phyloP scores from a whole-genome alignment of 768 basidiomycete species.

The Pleurotus sapidus region DNA sequence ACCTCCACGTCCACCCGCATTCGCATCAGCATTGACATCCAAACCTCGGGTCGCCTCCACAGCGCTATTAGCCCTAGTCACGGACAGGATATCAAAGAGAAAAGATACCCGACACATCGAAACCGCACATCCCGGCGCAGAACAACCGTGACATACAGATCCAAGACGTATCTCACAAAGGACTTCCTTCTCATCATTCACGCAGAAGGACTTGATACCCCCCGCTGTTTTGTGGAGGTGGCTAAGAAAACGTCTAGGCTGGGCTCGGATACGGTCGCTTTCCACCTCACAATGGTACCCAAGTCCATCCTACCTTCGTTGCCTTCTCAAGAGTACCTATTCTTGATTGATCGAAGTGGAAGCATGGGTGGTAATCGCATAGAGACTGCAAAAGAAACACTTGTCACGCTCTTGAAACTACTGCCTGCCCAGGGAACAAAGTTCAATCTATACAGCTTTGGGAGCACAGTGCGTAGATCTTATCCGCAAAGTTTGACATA shows the following conservation, averaged over 20 bases:
- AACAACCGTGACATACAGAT: constrained; percentile 35
- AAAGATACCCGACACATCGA: constrained; percentile 29
- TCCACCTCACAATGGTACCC: constrained; percentile 57
- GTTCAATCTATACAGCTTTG: constrained; percentile 65
- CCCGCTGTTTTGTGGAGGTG: constrained; percentile 55
- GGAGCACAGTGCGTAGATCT: constrained; percentile 20
- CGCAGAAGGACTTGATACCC: constrained; percentile 46
- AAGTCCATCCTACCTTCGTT: constrained; percentile 42
- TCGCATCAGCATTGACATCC: constrained; percentile 40
- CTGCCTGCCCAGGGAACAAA: constrained; percentile 37
- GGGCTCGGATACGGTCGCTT: constrained; percentile 34
- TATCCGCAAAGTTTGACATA: constrained; percentile 35
- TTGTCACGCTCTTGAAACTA: constrained; percentile 45
- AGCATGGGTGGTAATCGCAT: constrained; percentile 47
- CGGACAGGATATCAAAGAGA: constrained; percentile 23
- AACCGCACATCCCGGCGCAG: constrained; percentile 36
- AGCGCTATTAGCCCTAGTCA: constrained; percentile 44
- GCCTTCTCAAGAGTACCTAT: constrained; percentile 52
- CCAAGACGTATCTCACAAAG: constrained; percentile 36
- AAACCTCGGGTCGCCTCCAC: constrained; percentile 43
- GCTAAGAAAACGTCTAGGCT: constrained; percentile 19
- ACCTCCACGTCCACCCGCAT: constrained; percentile 31
- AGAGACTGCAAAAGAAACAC: constrained; percentile 43
- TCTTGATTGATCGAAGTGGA: constrained; percentile 56
- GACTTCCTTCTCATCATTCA: constrained; percentile 53